phyloP scores from a whole-genome alignment of 805 yeast species.

The Nakazawaea sp. region DNA sequence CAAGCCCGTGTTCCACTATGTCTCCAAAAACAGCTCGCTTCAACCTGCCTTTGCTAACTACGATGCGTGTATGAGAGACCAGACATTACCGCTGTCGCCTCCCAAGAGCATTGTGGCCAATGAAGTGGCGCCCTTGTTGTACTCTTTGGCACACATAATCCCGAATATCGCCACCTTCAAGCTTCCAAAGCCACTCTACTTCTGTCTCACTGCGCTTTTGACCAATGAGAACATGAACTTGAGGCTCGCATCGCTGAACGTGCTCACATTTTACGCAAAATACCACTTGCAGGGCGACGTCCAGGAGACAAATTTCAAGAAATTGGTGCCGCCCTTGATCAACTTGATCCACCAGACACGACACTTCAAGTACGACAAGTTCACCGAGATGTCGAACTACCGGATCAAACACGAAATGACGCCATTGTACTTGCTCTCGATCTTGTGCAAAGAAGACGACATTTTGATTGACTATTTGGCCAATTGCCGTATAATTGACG shows the following conservation, averaged over 20 bases:
- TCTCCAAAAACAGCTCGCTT: conserved; percentile 15
- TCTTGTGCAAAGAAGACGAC: conserved; percentile 26
- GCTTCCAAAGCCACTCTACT: conserved; percentile 21
- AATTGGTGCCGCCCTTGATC: conserved; percentile 19
- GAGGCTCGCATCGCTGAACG: conserved; percentile 20
- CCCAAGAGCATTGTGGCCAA: conserved; percentile 14
- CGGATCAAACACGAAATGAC: conserved; percentile 21
- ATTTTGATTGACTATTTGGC: conserved; percentile 26
- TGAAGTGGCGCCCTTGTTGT: conserved; percentile 20
- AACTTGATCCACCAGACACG: conserved; percentile 17
- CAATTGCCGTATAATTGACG: conserved; percentile 24
- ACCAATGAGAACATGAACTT: conserved; percentile 18
- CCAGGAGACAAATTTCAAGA: conserved; percentile 15
- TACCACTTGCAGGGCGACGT: conserved; percentile 12
- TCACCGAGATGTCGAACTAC: conserved; percentile 16
- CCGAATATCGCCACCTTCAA: conserved; percentile 4
- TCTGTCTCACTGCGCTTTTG: conserved; percentile 19
- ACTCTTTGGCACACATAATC: conserved; percentile 16
- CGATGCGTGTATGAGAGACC: conserved; percentile 12
- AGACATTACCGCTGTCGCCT: conserved; percentile 17
- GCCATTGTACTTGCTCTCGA: conserved; percentile 27
- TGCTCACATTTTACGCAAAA: conserved; percentile 20
- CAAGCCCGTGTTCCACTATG: conserved; percentile 17
- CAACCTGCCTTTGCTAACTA: conserved; percentile 12
- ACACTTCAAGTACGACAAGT: conserved; percentile 13